Evolutionary conservation across 225 moss, liverwort and hornwort genomes (phyloP).

Genomic region (Lunularia cruciata): DNA sequence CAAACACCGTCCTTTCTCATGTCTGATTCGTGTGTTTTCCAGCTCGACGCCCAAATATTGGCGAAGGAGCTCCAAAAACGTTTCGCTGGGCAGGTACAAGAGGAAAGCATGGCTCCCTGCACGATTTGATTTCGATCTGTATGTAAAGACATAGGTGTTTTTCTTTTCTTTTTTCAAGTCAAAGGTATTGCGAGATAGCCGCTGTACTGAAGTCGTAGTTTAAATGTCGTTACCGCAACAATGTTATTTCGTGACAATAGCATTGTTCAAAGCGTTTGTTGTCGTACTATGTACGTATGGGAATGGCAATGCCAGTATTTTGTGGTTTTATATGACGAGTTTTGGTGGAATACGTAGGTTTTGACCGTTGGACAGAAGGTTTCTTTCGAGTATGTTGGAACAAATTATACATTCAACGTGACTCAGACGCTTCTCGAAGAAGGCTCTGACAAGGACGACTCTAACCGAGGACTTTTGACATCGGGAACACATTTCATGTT

Average conservation of each 20-base stretch:
- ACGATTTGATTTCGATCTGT: background rate
- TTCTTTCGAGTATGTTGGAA: slow-evolving; percentile 77
- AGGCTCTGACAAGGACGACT: slow-evolving; percentile 47
- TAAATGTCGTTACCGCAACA: background rate
- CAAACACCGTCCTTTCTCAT: background rate
- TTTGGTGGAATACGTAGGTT: slow-evolving; percentile 46
- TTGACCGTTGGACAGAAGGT: slow-evolving; percentile 71
- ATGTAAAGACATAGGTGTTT: background rate
- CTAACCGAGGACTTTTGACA: slow-evolving; percentile 53
- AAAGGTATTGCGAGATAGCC: too few relatives aligned
- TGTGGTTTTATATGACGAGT: slow-evolving; percentile 15
- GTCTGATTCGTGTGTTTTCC: slow-evolving; percentile 25
- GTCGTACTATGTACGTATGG: too few relatives aligned
- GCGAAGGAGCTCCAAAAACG: slow-evolving; percentile 60
- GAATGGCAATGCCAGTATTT: background rate
- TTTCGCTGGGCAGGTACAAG: slow-evolving; percentile 64
- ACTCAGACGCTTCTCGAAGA: slow-evolving; percentile 52
- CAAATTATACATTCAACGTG: slow-evolving; percentile 67
- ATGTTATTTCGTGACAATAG: background rate
- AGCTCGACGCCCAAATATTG: slow-evolving; percentile 70
- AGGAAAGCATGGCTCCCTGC: background rate
- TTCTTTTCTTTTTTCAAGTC: background rate
- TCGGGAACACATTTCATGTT: slow-evolving; percentile 61
- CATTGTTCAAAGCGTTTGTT: too few relatives aligned
- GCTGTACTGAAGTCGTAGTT: background rate